These are phyloP conservation scores for Verbascum thapsus DNA, from an alignment of 257 asterid species.

Conservation along the genomic window DNA sequence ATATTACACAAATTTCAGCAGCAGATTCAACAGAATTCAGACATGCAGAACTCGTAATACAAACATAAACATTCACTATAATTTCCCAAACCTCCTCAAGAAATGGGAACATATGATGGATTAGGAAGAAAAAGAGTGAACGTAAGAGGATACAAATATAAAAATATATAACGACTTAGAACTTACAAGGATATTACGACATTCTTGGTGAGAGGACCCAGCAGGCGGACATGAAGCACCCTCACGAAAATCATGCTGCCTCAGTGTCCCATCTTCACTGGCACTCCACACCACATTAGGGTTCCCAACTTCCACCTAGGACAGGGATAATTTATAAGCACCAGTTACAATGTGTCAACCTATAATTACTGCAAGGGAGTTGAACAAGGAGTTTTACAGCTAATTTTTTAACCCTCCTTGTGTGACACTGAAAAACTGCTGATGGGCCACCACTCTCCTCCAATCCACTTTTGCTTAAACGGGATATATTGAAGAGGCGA, in stretches of 20 bases:
- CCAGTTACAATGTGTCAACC: slow-evolving; percentile 19
- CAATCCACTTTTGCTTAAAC: slow-evolving; percentile 49
- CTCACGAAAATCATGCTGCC: slow-evolving; percentile 99
- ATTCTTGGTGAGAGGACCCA: slow-evolving; percentile 91
- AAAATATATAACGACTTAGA: slow-evolving; percentile 27
- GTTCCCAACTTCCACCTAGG: slow-evolving; percentile 92
- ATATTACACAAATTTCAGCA: neutral
- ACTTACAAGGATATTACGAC: slow-evolving; percentile 93
- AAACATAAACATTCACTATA: slow-evolving; percentile 15
- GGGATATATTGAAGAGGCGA: slow-evolving; percentile 86
- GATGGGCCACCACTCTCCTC: slow-evolving; percentile 64
- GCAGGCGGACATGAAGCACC: slow-evolving; percentile 94
- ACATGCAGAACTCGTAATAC: slow-evolving; percentile 15
- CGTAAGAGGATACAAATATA: neutral
- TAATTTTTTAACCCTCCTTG: slow-evolving; percentile 90
- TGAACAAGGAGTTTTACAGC: slow-evolving; percentile 73
- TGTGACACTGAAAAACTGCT: slow-evolving; percentile 83
- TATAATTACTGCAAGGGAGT: slow-evolving; percentile 25
- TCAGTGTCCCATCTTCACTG: slow-evolving; percentile 98
- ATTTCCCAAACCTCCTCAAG: slow-evolving; percentile 2
- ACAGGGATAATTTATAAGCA: slow-evolving; percentile 25
- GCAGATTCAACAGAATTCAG: slow-evolving; percentile 5
- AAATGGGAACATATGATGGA: neutral
- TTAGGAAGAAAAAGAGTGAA: slow-evolving; percentile 11
- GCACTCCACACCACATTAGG: slow-evolving; percentile 99